These are phyloP conservation scores for Cryptococcus floricola DNA, from an alignment of 1,284 basidiomycete species.

Conservation along the genomic window DNA sequence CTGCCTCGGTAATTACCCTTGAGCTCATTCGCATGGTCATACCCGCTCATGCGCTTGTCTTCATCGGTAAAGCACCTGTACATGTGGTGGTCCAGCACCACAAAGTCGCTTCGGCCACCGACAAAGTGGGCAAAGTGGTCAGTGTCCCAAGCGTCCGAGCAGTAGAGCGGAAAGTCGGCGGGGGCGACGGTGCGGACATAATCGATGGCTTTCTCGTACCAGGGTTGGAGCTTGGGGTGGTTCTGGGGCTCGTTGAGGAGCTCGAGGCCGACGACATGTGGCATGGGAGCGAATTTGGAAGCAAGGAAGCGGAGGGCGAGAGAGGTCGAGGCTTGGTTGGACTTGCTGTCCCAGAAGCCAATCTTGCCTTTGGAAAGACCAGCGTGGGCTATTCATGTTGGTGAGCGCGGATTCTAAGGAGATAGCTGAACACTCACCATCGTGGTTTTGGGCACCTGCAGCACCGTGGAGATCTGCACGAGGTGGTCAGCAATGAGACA, in stretches of 20 bases:
- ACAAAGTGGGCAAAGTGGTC: slow-evolving; percentile 63
- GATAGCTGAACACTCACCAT: slow-evolving; percentile 37
- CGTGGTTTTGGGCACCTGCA: slow-evolving; percentile 52
- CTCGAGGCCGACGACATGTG: slow-evolving; percentile 75
- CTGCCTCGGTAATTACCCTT: slow-evolving; percentile 16
- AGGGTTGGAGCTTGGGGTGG: slow-evolving; percentile 56
- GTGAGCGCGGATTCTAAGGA: neutral
- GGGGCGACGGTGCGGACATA: slow-evolving; percentile 57
- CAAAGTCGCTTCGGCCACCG: slow-evolving; percentile 50
- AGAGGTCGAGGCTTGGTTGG: slow-evolving; percentile 60
- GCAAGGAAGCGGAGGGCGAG: slow-evolving; percentile 53
- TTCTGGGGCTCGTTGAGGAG: slow-evolving; percentile 77
- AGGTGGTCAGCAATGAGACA: slow-evolving; percentile 16
- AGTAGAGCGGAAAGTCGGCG: slow-evolving; percentile 62
- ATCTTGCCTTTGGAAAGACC: slow-evolving; percentile 46
- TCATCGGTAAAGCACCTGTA: slow-evolving; percentile 62
- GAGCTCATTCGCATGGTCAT: slow-evolving; percentile 56
- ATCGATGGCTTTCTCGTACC: slow-evolving; percentile 63
- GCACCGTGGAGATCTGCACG: slow-evolving; percentile 51
- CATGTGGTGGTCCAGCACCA: slow-evolving; percentile 76
- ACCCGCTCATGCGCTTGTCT: slow-evolving; percentile 60
- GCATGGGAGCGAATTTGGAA: slow-evolving; percentile 49
- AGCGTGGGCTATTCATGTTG: slow-evolving; percentile 33
- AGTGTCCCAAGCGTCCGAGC: slow-evolving; percentile 75
- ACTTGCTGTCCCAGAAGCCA: slow-evolving; percentile 43